Base-by-base conservation (phyloP, 2,329 filamentous ascomycete species). In the Pestalotiopsis sp. region DNA sequence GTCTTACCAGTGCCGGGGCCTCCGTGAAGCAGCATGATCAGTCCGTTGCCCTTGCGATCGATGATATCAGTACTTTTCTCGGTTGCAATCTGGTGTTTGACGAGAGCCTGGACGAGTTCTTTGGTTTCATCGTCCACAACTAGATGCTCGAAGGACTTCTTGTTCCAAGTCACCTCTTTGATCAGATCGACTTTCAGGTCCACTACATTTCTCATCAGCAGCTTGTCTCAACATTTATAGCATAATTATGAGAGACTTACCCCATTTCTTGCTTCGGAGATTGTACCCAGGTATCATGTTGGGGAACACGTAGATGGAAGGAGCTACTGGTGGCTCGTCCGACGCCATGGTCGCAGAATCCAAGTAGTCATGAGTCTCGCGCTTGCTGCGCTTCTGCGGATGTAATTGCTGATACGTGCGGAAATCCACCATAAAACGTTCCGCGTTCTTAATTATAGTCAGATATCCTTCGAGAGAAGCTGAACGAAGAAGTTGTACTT, bases 1-100 rank as follows among this genome's bases (percentile, higher is more conserved):
- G 73, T 75, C 52, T 75, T 75, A 0, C 73, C 74, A 1, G 73
- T 75, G 1, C 74, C 72, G 4, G 73, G 73, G 2, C 70, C 67
- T 2, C 73, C 73, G 36, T 73, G 72, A 2, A 75, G 66, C 2
- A 75, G 65, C 2, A 74, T 69, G 60, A 72, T 70, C 4, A 73
- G 62, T 2, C 71, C 71, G 14, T 70, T 70, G 1, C 73, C 73
- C 62, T 74, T 73, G 20, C 62, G 27, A 7, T 31, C 23, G 12
- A 71, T 69, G 1, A 72, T 49, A 23, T 72, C 70, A 1, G 71
- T 69, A 4, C 57, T 38, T 2, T 62, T 67, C 38, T 73, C 70
- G 1, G 58, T 13, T 4, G 59, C 60, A 0, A 75, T 45, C 39
- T 72, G 70, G 14, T 72, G 66, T 3, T 41, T 73, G 4, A 76